Evolutionary conservation across 2,329 filamentous ascomycete species (phyloP), one percentile per base, ranked within the genome.

Genomic region (Juglanconis sp.): DNA sequence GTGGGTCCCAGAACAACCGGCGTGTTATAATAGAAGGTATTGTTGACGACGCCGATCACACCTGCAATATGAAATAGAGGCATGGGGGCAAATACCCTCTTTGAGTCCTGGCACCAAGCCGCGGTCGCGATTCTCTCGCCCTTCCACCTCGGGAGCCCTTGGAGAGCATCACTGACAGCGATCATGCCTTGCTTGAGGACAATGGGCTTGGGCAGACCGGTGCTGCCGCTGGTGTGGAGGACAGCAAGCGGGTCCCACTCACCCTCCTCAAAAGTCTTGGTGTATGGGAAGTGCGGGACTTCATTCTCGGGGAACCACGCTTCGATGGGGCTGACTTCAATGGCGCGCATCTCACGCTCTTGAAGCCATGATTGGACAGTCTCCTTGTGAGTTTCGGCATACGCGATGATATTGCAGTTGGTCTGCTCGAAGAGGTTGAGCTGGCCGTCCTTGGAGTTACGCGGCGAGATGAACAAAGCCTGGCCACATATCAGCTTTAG

Each of bases 181-280:
- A 76, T 10, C 67, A 76, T 70, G 13, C 78, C 78, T 5, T 77
- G 72, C 4, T 67, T 66, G 24, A 70, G 65, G 9, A 77, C 63
- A n/a, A 81, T 71, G 2, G 78, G 78, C 65, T 79, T 80, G 0
- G 79, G 79, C 3, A 79, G 68, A 0, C 78, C 78, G 0, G 78
- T 80, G 47, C 73, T 78, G 5, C 79, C 79, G 56, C 76, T 79
- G 0, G 78, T 80, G 65, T 81, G 79, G 8, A 80, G 64, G 2
- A 79, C 70, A 3, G 73, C 48, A 3, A 76, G 56, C 0, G 78
- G 77, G 4, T 80, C 76, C 69, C 73, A 75, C 58, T 73, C 66
- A 0, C 72, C 76, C 55, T 79, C 67, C 4, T 78, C 75, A 36
- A 74, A 80, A 0, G 73, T 74, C 67, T 74, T 76, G 38, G 66